These are phyloP conservation scores for Globisporangium splendens DNA, from an alignment of 352 stramenopile species.

Conservation along the genomic window DNA sequence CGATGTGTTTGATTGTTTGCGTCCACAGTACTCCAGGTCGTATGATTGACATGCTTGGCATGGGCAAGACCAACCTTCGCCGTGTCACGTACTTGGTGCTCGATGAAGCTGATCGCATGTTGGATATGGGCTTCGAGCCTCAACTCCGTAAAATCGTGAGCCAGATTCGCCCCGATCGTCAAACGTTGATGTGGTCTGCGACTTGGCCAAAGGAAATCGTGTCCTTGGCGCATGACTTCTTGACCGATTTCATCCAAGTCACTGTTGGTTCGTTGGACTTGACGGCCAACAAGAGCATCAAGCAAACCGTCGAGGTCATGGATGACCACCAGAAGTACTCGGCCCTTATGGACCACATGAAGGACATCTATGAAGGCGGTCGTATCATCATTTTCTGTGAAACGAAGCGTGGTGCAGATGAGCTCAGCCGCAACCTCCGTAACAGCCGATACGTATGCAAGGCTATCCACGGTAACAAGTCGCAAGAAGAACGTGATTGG, in stretches of 20 bases:
- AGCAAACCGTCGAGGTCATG: constrained; percentile 97
- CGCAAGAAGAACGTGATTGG: constrained; percentile 96
- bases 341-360: constrained; percentile 82
- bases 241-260: constrained; percentile 97
- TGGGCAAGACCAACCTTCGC: constrained; percentile 94
- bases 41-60: constrained; percentile 98
- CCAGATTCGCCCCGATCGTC: constrained; percentile 96
- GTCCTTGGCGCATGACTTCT: constrained; percentile 95
- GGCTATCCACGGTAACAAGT: constrained; percentile 99
- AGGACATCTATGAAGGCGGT: constrained; percentile 85
- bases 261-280: constrained; percentile 94
- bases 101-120: constrained; percentile 97
- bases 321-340: constrained; percentile 95
- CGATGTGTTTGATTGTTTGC: background rate
- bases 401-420: constrained; percentile 98
- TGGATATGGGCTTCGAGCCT: constrained; percentile 95
- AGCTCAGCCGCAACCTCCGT: constrained; percentile 93
- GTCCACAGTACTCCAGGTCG: constrained; percentile 89
- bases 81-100: constrained; percentile 98
- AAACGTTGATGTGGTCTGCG: constrained; percentile 99
- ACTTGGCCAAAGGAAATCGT: constrained; percentile 99
- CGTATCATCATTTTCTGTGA: constrained; percentile 99
- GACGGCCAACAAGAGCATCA: constrained; percentile 98
- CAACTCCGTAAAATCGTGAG: constrained; percentile 95
- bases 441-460: constrained; percentile 94